Base-by-base conservation (phyloP, 78 protist genomes). In the Mastigamoeba balamuthi region DNA sequence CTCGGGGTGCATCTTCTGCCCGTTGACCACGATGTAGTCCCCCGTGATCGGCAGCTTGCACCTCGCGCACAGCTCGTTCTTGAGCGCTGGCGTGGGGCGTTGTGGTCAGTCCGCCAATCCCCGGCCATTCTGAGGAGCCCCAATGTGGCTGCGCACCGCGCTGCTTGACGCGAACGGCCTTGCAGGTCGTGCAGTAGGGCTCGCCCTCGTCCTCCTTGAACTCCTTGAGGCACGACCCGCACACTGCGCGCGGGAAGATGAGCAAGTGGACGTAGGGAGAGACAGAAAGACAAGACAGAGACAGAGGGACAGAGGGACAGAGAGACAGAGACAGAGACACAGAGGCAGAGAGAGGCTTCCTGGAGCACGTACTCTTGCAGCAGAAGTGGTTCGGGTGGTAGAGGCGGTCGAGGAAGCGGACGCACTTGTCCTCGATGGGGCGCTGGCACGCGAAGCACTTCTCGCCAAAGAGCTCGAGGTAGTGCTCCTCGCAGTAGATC, bases 171-270 rank as follows among this genome's bases (percentile, higher is more conserved):
- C 10, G 63, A 7, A 6, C 38, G 63, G 41, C 40, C 36, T 79
- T 72, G 52, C 90, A 85, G 2, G 81, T 2, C 25, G 42, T 76
- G 41, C 90, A 85, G 68, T 85, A 85, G 0, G 69, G 74, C n/a
- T 85, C 90, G 1, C 85, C 90, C 40, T 78, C 85, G 42, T 80
- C 86, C n/a, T 85, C 90, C 36, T 74, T 85, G 65, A 74, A 85
- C 28, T 75, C 76, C 43, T 74, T 70, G 29, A 25, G 25, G 10
- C 10, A 66, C 70, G 10, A 30, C 36, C 36, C 36, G 10, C 37
- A 30, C 10, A 25, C 37, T 9, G 64, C 9, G 37, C 36, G 17
- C 58, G 35, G 17, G 35, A 48, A 48, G 35, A 17, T 17, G 17
- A 48, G 17, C 58, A 48, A 48, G 17, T 17, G 17, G 17, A 48